A percentile compares a stretch with the other conserved stretches of the same genome.
phyloP scores from a whole-genome alignment of 2,329 filamentous ascomycete species.

The Diaporthe sp. region DNA sequence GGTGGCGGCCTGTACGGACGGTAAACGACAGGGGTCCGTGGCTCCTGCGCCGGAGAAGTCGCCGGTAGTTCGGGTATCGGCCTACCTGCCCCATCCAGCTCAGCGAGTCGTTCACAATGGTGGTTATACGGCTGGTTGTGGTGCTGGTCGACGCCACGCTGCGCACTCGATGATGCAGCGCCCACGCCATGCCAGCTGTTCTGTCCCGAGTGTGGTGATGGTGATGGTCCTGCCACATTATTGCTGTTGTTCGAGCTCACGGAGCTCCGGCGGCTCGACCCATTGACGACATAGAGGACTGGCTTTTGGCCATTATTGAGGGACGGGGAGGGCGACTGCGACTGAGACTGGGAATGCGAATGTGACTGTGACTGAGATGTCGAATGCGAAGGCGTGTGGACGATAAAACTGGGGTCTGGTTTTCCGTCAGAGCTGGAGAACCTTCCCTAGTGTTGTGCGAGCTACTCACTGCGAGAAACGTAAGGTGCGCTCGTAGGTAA shows the following conservation, averaged over 20 bases:
- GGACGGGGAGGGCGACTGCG: neutral
- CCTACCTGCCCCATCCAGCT: conserved; percentile 34
- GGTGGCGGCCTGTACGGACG: conserved; percentile 36
- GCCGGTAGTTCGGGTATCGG: conserved; percentile 29
- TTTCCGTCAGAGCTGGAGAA: neutral
- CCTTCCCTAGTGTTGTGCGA: neutral
- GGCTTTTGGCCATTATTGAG: neutral
- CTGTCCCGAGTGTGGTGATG: neutral
- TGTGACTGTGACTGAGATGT: neutral
- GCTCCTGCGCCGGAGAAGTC: neutral
- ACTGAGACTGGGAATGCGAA: neutral
- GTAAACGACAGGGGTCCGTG: conserved; percentile 5
- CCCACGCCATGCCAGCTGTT: neutral
- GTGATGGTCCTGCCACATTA: neutral
- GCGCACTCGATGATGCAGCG: neutral
- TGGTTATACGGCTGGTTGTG: neutral
- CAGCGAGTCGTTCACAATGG: conserved; percentile 15
- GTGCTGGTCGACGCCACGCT: neutral
- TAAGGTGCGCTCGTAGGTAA: neutral
- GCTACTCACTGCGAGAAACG: conserved; percentile 13
- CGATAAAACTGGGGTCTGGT: neutral
- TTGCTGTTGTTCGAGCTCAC: conserved; percentile 23
- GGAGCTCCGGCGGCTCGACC: conserved; percentile 26
- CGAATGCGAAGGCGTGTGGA: neutral
- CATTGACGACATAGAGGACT: conserved; percentile 26